Percentiles rank a stretch among this genome's conserved stretches.
phyloP scores from a whole-genome alignment of 2,329 filamentous ascomycete species.

The Stagonosporopsis cucurbitacearum region DNA sequence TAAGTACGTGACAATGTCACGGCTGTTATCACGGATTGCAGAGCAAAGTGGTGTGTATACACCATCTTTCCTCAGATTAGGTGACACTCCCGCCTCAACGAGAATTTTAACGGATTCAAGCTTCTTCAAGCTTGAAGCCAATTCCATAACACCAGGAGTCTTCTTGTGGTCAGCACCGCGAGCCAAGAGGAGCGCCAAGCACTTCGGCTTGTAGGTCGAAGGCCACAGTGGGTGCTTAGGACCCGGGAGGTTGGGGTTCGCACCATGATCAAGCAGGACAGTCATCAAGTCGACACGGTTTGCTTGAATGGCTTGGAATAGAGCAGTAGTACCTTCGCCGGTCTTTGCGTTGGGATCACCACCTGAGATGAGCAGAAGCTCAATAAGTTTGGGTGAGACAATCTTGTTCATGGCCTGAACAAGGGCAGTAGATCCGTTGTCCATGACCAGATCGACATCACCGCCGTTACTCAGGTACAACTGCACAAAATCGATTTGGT shows the following conservation, averaged over 20 bases:
- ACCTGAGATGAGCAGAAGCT: constrained; percentile 66
- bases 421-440: constrained; percentile 66
- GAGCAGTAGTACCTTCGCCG: constrained; percentile 65
- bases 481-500: constrained; percentile 64
- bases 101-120: constrained; percentile 66
- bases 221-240: constrained; percentile 75
- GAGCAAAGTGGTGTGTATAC: constrained; percentile 73
- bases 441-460: constrained; percentile 61
- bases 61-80: constrained; percentile 68
- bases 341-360: constrained; percentile 66
- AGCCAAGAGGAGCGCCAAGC: constrained; percentile 64
- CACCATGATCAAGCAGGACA: constrained; percentile 63
- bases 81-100: constrained; percentile 65
- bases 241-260: constrained; percentile 71
- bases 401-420: constrained; percentile 66
- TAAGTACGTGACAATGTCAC: constrained; percentile 67
- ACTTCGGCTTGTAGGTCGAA: constrained; percentile 64
- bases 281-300: constrained; percentile 64
- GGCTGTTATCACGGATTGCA: constrained; percentile 69
- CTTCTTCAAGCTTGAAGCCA: constrained; percentile 68
- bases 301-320: constrained; percentile 67
- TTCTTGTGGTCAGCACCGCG: constrained; percentile 67
- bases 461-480: constrained; percentile 68
- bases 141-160: constrained; percentile 68
- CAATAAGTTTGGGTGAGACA: constrained; percentile 61